Evolutionary conservation across 225 moss, liverwort and hornwort genomes (phyloP), one percentile per base, ranked within the genome.

Genomic region (Pleurozium schreberi): DNA sequence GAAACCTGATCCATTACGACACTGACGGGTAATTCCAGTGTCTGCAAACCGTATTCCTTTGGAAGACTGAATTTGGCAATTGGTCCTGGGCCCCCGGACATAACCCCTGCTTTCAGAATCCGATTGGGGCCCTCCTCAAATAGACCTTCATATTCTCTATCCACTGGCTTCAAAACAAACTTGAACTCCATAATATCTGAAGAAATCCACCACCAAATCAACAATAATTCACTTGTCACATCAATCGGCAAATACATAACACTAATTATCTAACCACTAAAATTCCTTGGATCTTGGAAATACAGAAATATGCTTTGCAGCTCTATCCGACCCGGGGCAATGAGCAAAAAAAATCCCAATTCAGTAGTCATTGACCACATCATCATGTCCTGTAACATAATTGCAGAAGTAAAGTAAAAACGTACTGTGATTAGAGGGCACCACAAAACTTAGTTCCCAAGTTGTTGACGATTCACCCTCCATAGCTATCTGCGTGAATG

Each of bases 371-470:
- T 77, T 71, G 59, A 78, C 75, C 75, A 55, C 57, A 50, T 52
- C 38, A 83, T 31, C 53, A 89, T 89, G 50, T 82, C 76, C 75
- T 53, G 58, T 34, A 64, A 57, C 36, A 89, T 43, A 50, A 68
- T 61, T 76, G 45, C 82, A 89, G 85, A 85, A 36, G 52, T 59
- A 23, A 85, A 92, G 83, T 43, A 38, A 82, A 74, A 88, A 18
- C 33, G 68, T 92, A 96, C 97, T 96, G 61, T 94, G 94, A 92
- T 92, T 93, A 53, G 92, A 89, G 69, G 98, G 95, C 69, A 98
- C 94, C 76, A 98, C 94, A 91, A 98, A 95, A 92, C 95, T 94
- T 55, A 98, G 90, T 89, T 96, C 96, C 98, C 98, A 98, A 82
- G 85, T 88, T 60, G 93, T 95, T 79, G 95, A 88, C 27, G 96